Evolutionary conservation across 768 basidiomycete species (phyloP), one percentile per base, ranked within the genome.

Genomic region (Cystobasidium ongulense): DNA sequence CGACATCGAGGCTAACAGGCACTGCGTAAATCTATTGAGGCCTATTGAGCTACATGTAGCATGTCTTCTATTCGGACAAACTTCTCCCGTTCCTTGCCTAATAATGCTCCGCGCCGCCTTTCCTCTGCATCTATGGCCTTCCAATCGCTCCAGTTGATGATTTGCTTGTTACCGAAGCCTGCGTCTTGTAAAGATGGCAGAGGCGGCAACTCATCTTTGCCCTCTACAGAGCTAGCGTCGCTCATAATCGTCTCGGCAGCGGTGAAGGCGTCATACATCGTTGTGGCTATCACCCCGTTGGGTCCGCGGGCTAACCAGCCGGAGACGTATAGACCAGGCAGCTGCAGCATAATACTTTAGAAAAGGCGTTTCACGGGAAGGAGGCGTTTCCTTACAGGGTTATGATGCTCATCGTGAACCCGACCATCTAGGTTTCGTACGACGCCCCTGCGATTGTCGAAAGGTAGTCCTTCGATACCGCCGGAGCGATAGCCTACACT

Each of bases 281-380:
- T 96, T 1, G 88, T 85, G 1, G 92, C 93, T 54, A 98, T 84
- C 15, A 98, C 93, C 11, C 94, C 94, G 65, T 87, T 88, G 0
- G 96, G 93, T 39, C 95, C 95, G 1, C 86, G 87, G 1, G 91
- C 89, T 1, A 91, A 89, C 96, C 96, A 99, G 11, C 95, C 95
- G 0, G 90, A 88, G 0, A 91, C 89, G 79, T 96, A 99, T n/a
- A 94, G 86, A 41, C 83, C 84, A 2, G 81, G 78, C 5, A 84
- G 72, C 81, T 82, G 77, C 21, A 33, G 31, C n/a, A 39, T 83
- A 82, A 21, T 4, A 25, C 21, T 17, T 18, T 15, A 35, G 33
- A 35, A 59, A 72, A 68, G 18, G 10, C 39, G n/a, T 11, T 39
- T 50, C 7, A 17, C 46, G 3, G 46, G 46, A 11, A 50, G 18